Evolutionary conservation across 805 yeast genomes (phyloP), one percentile per base, ranked within the genome.

Genomic region (Hermanozyma aechmeae): DNA sequence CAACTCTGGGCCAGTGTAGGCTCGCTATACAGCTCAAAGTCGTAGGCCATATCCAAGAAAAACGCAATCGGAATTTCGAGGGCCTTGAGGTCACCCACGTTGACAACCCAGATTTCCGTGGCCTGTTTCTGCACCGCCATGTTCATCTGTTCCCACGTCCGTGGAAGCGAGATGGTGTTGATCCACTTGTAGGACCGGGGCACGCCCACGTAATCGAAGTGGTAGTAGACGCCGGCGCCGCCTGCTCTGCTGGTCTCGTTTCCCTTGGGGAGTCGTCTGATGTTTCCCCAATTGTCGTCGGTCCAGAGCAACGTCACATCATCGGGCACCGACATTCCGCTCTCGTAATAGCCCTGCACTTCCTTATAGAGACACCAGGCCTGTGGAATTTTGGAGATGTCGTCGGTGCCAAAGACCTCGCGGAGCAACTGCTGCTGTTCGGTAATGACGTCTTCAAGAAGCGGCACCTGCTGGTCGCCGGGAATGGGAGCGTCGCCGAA

Each of bases 161-260:
- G 21, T 14, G 34, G 37, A 18, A 40, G 32, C 3, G 50, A 44
- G 11, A 46, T 30, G 4, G 51, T 41, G 28, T 48, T 48, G 23
- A 46, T 43, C 53, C 53, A 48, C 25, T 48, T 48, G 33, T 43
- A 48, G 30, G 43, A 37, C n/a, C 46, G 34, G n/a, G 53, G 53
- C 22, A 44, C 48, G 6, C 52, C 53, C 15, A 48, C 51, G 27
- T 48, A 48, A 17, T 48, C 53, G 26, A 48, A 48, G 26, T 48
- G 52, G 22, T 46, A 48, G 31, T 48, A 48, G 13, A 48, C 35
- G 10, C 53, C 53, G 15, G 53, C 51, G 14, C 52, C 53, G 12
- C 53, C 53, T 10, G 38, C 19, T 26, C 53, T 32, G 3, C 31
- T 22, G 3, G 34, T 36, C 29, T 48, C 53, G 20, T 40, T 30